Evolutionary conservation across 495 filamentous ascomycete species (phyloP).

Genomic region (Penicillium crystallinum): DNA sequence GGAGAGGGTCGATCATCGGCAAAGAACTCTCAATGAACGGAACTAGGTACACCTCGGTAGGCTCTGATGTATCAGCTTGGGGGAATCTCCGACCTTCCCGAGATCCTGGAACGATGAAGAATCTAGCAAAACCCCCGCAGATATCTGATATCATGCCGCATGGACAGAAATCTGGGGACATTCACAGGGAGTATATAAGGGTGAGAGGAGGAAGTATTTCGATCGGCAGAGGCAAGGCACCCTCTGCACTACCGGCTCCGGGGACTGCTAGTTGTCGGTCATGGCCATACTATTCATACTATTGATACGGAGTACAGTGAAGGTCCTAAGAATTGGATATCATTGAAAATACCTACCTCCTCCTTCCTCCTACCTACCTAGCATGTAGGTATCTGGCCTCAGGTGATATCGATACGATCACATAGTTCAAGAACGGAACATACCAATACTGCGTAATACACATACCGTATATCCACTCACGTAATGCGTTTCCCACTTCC

Average conservation of each 20-base stretch:
- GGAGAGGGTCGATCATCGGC: background rate
- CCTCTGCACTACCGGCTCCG: background rate
- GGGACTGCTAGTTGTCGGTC: background rate
- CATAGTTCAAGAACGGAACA: background rate
- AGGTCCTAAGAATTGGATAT: too few relatives aligned
- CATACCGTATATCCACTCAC: constrained; percentile 3
- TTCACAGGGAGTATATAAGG: background rate
- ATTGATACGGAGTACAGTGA: too few relatives aligned
- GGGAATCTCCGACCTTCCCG: constrained; percentile 8
- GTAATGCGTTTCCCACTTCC: constrained; percentile 33
- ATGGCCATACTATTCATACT: background rate
- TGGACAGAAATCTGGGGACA: constrained; percentile 9
- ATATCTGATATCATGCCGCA: constrained; percentile 12
- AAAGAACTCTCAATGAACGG: background rate
- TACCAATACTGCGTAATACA: constrained; percentile 12
- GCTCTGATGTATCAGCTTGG: background rate
- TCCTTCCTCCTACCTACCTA: too few relatives aligned
- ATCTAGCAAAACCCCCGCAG: constrained; percentile 7
- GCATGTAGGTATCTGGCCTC: background rate
- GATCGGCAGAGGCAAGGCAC: background rate
- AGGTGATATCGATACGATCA: background rate
- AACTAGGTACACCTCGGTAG: background rate
- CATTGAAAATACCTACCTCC: too few relatives aligned
- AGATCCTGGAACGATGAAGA: constrained; percentile 9
- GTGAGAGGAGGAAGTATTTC: background rate